Evolutionary conservation across 257 asterid species (phyloP), one percentile per base, ranked within the genome.

Genomic region (Coffea canephora): DNA sequence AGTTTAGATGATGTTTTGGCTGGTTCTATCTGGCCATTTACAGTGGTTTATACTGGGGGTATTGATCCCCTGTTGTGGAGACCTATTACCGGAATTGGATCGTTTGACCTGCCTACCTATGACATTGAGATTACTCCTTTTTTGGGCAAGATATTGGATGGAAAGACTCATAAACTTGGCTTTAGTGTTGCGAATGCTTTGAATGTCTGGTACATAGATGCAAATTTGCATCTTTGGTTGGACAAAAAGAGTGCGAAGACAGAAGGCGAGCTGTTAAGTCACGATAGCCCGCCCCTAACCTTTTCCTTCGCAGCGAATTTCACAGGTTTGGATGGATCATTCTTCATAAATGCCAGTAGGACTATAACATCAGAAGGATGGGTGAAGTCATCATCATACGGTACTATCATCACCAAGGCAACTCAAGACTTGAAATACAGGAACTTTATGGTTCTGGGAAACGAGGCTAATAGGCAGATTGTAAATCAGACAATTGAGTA

Each of bases 201-300:
- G 69, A 92, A 88, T 68, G 95, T 89, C 2, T 94, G 98, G 98
- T 94, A 83, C 18, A 68, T 94, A 41, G 92, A 94, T 77, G 97
- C 98, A 14, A 94, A 94, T 88, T 79, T 92, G 88, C 98, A 94
- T 76, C 89, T 94, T 52, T 94, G 97, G 97, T 67, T 94, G 82
- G 98, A 92, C 50, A 66, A 65, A 52, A 84, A 83, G 82, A 84
- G 87, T 23, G 80, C 36, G 31, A 88, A 72, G 70, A 89, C 91
- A 9, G 80, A 74, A 64, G 97, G 92, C 67, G 86, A 85, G 87
- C 59, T 90, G 76, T 57, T 89, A 66, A 76, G 76, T 1, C 76
- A 89, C 66, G 49, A 3, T 9, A 43, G 31, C 67, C 57, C 73
- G 7, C 91, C 89, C 23, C 84, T 87, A 61, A 55, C 81, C 0